Percentiles rank a stretch among this genome's conserved stretches.
These are phyloP conservation scores for Fraxinus platypoda DNA, from an alignment of 305 asterid genomes.

Conservation along the genomic window DNA sequence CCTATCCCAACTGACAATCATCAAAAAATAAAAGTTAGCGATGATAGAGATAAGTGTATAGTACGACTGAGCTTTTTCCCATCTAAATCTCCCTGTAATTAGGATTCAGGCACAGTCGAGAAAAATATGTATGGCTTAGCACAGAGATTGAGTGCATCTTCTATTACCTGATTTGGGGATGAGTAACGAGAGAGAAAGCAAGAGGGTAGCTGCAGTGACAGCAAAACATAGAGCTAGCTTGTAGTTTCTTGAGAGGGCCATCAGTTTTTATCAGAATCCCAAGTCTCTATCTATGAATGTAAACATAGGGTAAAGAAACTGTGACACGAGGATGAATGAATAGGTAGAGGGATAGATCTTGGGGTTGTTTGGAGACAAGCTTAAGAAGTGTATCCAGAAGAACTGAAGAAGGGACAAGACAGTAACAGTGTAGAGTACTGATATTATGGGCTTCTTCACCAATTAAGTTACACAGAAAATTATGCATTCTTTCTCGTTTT, in stretches of 20 bases:
- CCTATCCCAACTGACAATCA: slow-evolving; percentile 19
- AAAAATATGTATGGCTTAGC: neutral
- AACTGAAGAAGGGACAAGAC: slow-evolving; percentile 37
- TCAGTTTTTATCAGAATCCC: neutral
- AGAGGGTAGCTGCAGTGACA: slow-evolving; percentile 24
- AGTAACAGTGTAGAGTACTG: slow-evolving; percentile 22
- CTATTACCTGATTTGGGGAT: slow-evolving; percentile 36
- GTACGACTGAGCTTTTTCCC: neutral
- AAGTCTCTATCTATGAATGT: neutral
- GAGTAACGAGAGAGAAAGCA: slow-evolving; percentile 31
- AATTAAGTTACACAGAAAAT: slow-evolving; percentile 29
- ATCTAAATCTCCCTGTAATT: neutral
- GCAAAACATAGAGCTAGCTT: slow-evolving; percentile 30
- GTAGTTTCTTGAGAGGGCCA: slow-evolving; percentile 34
- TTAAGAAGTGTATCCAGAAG: slow-evolving; percentile 19
- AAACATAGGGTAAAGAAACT: neutral
- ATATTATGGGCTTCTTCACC: slow-evolving; percentile 12
- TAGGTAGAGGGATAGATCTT: neutral
- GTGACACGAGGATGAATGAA: neutral
- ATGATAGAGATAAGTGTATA: neutral
- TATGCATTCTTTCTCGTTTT: slow-evolving; percentile 30
- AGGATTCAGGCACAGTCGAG: neutral
- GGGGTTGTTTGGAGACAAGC: slow-evolving; percentile 15
- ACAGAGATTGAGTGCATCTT: neutral
- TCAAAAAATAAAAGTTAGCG: neutral